phyloP scores from a whole-genome alignment of 129 eudicot genomes.

The Tagetes erecta region DNA sequence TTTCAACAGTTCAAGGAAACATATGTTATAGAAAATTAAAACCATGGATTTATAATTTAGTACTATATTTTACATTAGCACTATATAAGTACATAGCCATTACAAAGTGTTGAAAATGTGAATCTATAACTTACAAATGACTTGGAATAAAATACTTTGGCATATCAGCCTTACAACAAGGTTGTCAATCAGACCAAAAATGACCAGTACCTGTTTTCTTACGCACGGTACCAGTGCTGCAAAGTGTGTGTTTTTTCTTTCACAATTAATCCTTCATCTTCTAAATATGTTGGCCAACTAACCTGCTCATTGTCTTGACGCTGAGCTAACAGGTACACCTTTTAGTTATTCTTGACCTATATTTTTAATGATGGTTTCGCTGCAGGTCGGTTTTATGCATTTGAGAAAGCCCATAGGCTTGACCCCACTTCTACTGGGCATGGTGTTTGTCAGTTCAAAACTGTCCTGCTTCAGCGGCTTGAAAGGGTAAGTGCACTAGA shows the following conservation, averaged over 20 bases:
- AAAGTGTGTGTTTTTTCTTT: not conserved
- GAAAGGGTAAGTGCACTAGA: constrained; percentile 60
- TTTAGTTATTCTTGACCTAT: not conserved
- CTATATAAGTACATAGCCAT: constrained; percentile 5
- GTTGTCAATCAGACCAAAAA: not conserved
- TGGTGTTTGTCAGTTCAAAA: constrained; percentile 97
- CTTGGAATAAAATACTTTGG: not conserved
- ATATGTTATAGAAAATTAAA: not conserved
- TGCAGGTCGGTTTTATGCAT: constrained; percentile 98
- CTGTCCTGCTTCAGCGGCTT: constrained; percentile 90
- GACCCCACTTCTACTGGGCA: constrained; percentile 99
- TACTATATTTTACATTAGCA: constrained; percentile 2
- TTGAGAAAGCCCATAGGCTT: constrained; percentile 97
- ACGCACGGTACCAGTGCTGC: not conserved
- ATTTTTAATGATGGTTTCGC: constrained; percentile 8
- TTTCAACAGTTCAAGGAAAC: not conserved
- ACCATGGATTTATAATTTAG: not conserved
- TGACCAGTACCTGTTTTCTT: not conserved
- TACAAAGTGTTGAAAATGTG: not conserved
- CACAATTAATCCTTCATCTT: not conserved
- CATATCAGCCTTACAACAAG: not conserved
- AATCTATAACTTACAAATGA: not conserved
- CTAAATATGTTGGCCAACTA: constrained; percentile 4
- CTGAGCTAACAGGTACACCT: constrained; percentile 11
- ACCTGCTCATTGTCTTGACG: constrained; percentile 14